Evolutionary conservation across 176 grass and related monocot species (phyloP).

Genomic region (Oryza australiensis): DNA sequence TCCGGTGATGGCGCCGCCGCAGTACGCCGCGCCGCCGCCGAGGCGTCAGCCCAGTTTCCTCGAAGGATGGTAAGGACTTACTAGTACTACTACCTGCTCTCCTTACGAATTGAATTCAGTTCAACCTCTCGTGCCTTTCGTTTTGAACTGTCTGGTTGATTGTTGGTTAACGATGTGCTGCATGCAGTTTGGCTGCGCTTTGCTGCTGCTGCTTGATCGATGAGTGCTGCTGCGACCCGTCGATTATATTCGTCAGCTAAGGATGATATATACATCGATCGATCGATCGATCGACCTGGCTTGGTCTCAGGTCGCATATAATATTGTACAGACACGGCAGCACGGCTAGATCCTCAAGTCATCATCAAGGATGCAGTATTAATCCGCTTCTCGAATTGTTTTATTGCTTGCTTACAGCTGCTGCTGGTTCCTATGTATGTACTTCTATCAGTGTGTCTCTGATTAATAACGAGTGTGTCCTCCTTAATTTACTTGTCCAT

Average conservation of each 20-base stretch:
- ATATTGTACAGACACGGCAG: neutral
- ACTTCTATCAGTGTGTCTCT: too few relatives aligned
- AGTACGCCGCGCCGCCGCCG: constrained; percentile 67
- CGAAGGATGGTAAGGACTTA: constrained; percentile 62
- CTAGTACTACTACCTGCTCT: neutral
- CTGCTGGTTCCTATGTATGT: neutral
- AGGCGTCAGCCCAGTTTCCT: constrained; percentile 48
- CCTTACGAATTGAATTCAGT: too few relatives aligned
- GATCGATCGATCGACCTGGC: neutral
- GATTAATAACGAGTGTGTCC: neutral
- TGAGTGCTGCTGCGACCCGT: constrained; percentile 85
- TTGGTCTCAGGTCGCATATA: neutral
- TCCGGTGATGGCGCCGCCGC: constrained; percentile 88
- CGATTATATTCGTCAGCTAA: constrained; percentile 48
- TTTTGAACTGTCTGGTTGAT: neutral
- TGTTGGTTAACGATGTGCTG: neutral
- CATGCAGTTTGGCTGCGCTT: constrained; percentile 70
- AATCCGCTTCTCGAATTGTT: neutral
- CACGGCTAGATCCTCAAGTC: neutral
- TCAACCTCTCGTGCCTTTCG: neutral
- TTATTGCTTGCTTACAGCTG: neutral
- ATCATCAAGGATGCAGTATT: neutral
- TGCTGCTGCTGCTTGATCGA: constrained; percentile 77
- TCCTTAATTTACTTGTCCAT: neutral
- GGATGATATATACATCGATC: too few relatives aligned